A percentile compares a stretch with the other conserved stretches of the same genome.
Conservation (phyloP, 441 rosid species). For the Daphne laureola region DNA sequence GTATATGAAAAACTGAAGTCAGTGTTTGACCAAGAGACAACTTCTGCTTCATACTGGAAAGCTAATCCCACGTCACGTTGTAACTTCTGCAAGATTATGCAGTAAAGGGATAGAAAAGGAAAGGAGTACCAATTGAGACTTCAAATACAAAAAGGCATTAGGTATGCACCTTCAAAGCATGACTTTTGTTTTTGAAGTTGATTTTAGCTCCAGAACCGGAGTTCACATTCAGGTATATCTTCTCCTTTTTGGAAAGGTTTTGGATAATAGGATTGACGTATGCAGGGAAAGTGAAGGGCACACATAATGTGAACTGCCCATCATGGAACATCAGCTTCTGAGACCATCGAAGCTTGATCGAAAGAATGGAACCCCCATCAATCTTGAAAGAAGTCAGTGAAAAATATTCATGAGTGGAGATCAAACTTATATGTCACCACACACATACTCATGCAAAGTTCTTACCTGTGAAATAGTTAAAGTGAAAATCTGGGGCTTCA, state of each 20-base stretch:
- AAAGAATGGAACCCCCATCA: conserved; percentile 79
- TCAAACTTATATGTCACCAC: neutral
- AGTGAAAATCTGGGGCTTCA: conserved; percentile 67
- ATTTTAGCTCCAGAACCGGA: conserved; percentile 59
- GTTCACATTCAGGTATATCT: conserved; percentile 63
- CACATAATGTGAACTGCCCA: conserved; percentile 47
- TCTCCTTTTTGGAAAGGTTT: conserved; percentile 70
- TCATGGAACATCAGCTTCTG: conserved; percentile 53
- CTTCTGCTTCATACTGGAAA: conserved; percentile 73
- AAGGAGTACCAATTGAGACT: no score
- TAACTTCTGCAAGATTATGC: conserved; percentile 42
- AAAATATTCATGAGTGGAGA: neutral
- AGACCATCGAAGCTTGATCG: conserved; percentile 68
- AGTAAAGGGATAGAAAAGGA: neutral
- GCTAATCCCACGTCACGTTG: conserved; percentile 52
- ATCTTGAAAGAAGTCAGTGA: conserved; percentile 33
- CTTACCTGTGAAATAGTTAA: conserved; percentile 60
- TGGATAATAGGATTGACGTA: conserved; percentile 76
- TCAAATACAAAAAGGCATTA: conserved; percentile 5
- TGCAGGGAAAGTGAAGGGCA: conserved; percentile 85
- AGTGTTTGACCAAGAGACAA: conserved; percentile 65
- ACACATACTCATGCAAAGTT: neutral
- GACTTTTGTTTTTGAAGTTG: conserved; percentile 66
- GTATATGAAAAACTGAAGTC: conserved; percentile 70
- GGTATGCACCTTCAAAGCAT: conserved; percentile 70